phyloP scores from a whole-genome alignment of 2,329 filamentous ascomycete genomes.

The Teratosphaeria gauchensis region DNA sequence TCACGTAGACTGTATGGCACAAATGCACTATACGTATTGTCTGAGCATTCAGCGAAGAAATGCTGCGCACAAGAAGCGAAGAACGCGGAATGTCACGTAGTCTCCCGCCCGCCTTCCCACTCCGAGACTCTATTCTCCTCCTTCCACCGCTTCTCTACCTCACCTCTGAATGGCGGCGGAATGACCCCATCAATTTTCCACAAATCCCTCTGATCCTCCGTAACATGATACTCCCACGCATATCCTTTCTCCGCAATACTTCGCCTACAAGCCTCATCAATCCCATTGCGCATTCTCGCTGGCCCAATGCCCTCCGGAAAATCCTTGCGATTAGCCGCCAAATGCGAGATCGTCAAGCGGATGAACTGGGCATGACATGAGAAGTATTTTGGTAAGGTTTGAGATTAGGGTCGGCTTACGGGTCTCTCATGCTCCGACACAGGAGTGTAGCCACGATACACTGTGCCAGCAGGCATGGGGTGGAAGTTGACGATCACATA shows the following conservation, averaged over 20 bases:
- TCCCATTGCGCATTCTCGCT: slow-evolving; percentile 1
- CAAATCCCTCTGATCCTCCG: slow-evolving; percentile 34
- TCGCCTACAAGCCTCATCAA: slow-evolving; percentile 31
- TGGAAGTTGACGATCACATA: slow-evolving; percentile 35
- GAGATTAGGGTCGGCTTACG: background rate
- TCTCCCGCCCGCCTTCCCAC: background rate
- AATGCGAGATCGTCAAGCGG: slow-evolving; percentile 24
- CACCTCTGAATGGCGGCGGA: slow-evolving; percentile 27
- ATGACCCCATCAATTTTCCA: slow-evolving; percentile 37
- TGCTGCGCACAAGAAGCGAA: too few species aligned
- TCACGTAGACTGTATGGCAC: background rate
- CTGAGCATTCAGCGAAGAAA: background rate
- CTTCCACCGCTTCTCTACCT: slow-evolving; percentile 29
- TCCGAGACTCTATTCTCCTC: slow-evolving; percentile 2
- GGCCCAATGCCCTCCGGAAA: background rate
- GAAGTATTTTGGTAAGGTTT: background rate
- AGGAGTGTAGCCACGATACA: slow-evolving; percentile 22
- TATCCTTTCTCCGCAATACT: slow-evolving; percentile 33
- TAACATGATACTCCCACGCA: slow-evolving; percentile 36
- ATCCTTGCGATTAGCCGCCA: slow-evolving; percentile 14
- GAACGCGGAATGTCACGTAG: background rate
- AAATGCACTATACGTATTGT: background rate
- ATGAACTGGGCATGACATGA: slow-evolving; percentile 24
- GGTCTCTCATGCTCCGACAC: slow-evolving; percentile 10
- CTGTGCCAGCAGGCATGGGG: slow-evolving; percentile 12